Conservation (phyloP, 257 asterid genomes). For the Verbena officinalis region DNA sequence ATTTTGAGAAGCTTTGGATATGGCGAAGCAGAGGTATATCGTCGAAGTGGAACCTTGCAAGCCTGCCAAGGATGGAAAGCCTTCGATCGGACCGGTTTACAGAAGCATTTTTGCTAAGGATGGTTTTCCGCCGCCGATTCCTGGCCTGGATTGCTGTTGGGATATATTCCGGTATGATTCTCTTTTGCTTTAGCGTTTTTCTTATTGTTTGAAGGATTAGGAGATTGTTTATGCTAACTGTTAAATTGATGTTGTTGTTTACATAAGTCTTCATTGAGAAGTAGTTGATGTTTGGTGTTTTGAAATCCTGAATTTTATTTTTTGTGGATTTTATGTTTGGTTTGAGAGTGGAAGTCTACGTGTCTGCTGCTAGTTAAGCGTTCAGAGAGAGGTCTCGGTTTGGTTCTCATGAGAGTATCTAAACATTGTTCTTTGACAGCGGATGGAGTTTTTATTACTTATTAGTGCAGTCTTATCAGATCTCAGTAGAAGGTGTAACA, state of each 20-base stretch:
- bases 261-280: slow-evolving; percentile 4
- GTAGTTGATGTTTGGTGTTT: slow-evolving; percentile 15
- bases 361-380: slow-evolving; percentile 20
- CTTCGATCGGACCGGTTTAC: slow-evolving; percentile 87
- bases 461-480: slow-evolving; percentile 20
- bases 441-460: neutral
- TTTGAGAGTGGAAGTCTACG: slow-evolving; percentile 24
- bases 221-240: slow-evolving; percentile 5
- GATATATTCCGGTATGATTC: slow-evolving; percentile 85
- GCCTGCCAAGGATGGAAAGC: slow-evolving; percentile 72
- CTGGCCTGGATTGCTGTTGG: slow-evolving; percentile 87
- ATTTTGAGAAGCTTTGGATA: slow-evolving; percentile 27
- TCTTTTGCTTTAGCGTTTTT: neutral
- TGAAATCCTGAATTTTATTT: slow-evolving; percentile 15
- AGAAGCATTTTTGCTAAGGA: slow-evolving; percentile 75
- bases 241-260: neutral
- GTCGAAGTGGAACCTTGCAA: slow-evolving; percentile 79
- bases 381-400: slow-evolving; percentile 3
- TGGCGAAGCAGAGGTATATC: slow-evolving; percentile 52
- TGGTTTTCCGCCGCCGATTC: slow-evolving; percentile 73
- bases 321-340: neutral
- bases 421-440: neutral
- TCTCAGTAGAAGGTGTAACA: slow-evolving; percentile 20
- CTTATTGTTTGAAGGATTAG: slow-evolving; percentile 9
- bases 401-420: too few species aligned